Percentiles rank a stretch among this genome's conserved stretches.
Evolutionary conservation across 306 rosid genomes (phyloP).

Genomic region (Acacia melanoxylon): DNA sequence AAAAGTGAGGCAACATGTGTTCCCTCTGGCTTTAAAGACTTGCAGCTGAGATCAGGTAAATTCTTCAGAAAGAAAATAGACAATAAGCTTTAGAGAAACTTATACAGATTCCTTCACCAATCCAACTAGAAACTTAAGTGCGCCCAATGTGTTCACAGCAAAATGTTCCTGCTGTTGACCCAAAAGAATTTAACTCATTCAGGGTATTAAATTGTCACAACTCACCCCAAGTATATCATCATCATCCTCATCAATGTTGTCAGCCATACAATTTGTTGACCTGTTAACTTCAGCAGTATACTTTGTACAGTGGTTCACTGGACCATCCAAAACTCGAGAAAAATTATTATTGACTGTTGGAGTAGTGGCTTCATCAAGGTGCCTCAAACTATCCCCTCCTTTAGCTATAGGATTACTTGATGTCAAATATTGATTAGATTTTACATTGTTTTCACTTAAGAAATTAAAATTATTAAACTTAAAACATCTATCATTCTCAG

Average conservation of each 20-base stretch:
- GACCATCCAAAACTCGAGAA: slow-evolving; percentile 42
- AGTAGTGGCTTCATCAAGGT: slow-evolving; percentile 42
- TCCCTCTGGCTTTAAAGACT: slow-evolving; percentile 22
- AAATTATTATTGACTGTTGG: slow-evolving; percentile 41
- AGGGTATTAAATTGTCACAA: slow-evolving; percentile 21
- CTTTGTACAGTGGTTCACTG: slow-evolving; percentile 37
- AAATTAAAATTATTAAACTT: slow-evolving; percentile 26
- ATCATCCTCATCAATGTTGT: slow-evolving; percentile 52
- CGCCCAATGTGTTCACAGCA: slow-evolving; percentile 11
- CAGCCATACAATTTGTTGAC: slow-evolving; percentile 37
- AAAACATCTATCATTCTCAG: slow-evolving; percentile 29
- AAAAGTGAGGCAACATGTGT: slow-evolving; percentile 23
- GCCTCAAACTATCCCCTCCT: slow-evolving; percentile 32
- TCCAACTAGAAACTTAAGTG: background rate
- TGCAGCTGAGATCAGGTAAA: slow-evolving; percentile 3
- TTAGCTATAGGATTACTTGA: slow-evolving; percentile 35
- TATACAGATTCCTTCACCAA: background rate
- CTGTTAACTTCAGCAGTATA: slow-evolving; percentile 38
- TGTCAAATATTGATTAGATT: slow-evolving; percentile 30
- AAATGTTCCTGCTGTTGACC: background rate
- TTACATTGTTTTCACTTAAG: slow-evolving; percentile 29
- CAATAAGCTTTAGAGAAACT: slow-evolving; percentile 19
- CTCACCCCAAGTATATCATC: slow-evolving; percentile 80
- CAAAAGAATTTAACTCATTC: slow-evolving; percentile 26
- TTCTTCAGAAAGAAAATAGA: background rate